These are phyloP conservation scores for Boletus vermiculosoides DNA, from an alignment of 768 basidiomycete species.

Conservation along the genomic window DNA sequence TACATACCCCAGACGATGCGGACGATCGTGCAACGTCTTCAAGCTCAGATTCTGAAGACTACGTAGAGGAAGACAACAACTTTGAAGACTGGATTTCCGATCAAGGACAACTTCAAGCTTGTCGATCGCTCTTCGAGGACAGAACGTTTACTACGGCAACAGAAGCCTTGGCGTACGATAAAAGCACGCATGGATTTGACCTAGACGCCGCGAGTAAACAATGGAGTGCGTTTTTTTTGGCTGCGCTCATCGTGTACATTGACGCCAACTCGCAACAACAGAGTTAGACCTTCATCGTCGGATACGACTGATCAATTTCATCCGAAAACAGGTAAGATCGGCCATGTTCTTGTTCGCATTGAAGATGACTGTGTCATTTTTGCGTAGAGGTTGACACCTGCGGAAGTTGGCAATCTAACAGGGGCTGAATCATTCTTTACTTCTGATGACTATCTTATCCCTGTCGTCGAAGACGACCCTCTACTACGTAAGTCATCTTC, in stretches of 20 bases:
- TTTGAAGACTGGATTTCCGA: constrained; percentile 85
- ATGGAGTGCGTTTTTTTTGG: constrained; percentile 48
- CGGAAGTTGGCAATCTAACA: constrained; percentile 45
- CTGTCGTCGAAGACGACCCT: constrained; percentile 83
- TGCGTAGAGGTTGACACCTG: constrained; percentile 51
- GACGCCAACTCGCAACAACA: constrained; percentile 26
- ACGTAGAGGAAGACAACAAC: constrained; percentile 50
- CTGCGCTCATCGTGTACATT: background rate
- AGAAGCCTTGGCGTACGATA: constrained; percentile 64
- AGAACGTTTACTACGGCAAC: constrained; percentile 55
- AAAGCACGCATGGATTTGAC: constrained; percentile 58
- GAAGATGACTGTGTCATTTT: constrained; percentile 5
- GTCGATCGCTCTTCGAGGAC: constrained; percentile 76
- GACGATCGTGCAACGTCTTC: constrained; percentile 19
- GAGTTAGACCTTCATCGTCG: constrained; percentile 77
- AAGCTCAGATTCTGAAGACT: constrained; percentile 24
- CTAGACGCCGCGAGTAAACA: constrained; percentile 48
- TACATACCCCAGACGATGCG: constrained; percentile 7
- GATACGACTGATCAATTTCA: constrained; percentile 83
- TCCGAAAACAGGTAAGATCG: constrained; percentile 63
- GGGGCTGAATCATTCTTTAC: constrained; percentile 62
- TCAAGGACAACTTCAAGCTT: constrained; percentile 50
- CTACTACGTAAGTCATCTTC: constrained; percentile 67
- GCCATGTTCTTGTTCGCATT: background rate
- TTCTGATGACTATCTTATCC: constrained; percentile 79